Conservation (phyloP, 768 basidiomycete genomes). For the Agaricus subrufescens region DNA sequence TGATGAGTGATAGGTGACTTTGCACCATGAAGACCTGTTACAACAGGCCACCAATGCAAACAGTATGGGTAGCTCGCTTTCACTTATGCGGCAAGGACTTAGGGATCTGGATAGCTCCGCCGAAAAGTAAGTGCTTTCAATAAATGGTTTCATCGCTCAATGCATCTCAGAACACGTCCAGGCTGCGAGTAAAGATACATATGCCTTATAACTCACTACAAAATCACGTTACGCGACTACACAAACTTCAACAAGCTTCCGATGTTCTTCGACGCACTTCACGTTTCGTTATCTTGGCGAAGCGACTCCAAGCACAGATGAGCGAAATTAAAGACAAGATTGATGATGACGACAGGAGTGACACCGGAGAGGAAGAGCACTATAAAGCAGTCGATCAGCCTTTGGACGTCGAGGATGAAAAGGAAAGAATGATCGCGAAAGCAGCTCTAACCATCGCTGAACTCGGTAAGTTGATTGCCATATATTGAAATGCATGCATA, state of each 20-base stretch:
- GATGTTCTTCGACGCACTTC: slow-evolving; percentile 82
- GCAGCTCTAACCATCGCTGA: slow-evolving; percentile 95
- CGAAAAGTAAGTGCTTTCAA: slow-evolving; percentile 53
- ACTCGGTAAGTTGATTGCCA: slow-evolving; percentile 51
- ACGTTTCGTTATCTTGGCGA: slow-evolving; percentile 78
- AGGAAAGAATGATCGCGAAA: slow-evolving; percentile 85
- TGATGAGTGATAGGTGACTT: slow-evolving; percentile 54
- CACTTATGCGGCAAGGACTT: slow-evolving; percentile 63
- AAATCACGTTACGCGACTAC: slow-evolving; percentile 63
- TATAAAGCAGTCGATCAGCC: slow-evolving; percentile 18
- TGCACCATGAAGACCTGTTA: slow-evolving; percentile 79
- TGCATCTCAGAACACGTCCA: slow-evolving; percentile 19
- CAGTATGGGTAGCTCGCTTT: slow-evolving; percentile 65
- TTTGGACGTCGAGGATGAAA: slow-evolving; percentile 62
- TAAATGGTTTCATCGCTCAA: no score
- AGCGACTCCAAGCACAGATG: slow-evolving; percentile 86
- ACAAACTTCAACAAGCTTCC: slow-evolving; percentile 76
- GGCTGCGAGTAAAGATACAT: slow-evolving; percentile 83
- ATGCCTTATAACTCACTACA: slow-evolving; percentile 76
- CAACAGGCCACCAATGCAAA: slow-evolving; percentile 74
- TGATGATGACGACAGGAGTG: slow-evolving; percentile 10
- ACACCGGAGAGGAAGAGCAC: slow-evolving; percentile 15
- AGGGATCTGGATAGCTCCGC: slow-evolving; percentile 71
- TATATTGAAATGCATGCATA: background rate
- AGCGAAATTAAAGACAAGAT: slow-evolving; percentile 46